Percentiles rank a stretch among this genome's conserved stretches.
phyloP scores from a whole-genome alignment of 108 stramenopile species.

The Cyclotella cryptica region DNA sequence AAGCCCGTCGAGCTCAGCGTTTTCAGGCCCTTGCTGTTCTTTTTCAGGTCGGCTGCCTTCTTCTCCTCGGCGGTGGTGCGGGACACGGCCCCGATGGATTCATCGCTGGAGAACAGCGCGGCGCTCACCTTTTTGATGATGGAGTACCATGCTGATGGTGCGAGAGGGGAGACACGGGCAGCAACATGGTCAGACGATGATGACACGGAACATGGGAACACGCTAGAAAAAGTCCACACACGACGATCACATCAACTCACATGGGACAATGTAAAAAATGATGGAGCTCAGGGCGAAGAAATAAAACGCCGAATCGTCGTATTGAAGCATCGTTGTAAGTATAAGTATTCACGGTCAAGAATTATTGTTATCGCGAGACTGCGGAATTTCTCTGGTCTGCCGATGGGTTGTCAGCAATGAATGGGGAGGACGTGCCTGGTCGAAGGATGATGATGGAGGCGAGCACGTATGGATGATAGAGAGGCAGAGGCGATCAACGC shows the following conservation, averaged over 20 bases:
- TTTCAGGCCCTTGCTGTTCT: conserved; percentile 69
- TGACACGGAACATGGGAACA: too few relatives aligned
- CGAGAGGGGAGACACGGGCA: background rate
- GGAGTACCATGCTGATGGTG: conserved; percentile 78
- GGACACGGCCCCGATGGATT: conserved; percentile 81
- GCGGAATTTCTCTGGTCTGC: background rate
- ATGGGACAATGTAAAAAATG: conserved; percentile 89
- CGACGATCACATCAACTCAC: conserved; percentile 58
- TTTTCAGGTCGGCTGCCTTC: conserved; percentile 86
- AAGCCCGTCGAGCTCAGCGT: conserved; percentile 71
- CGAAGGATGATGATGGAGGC: background rate
- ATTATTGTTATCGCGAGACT: too few relatives aligned
- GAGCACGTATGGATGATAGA: too few relatives aligned
- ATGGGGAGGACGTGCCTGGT: too few relatives aligned
- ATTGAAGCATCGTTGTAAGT: conserved; percentile 78
- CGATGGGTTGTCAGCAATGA: too few relatives aligned
- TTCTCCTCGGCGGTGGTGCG: conserved; percentile 86
- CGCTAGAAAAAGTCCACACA: background rate
- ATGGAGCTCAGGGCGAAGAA: conserved; percentile 91
- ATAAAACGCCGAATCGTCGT: conserved; percentile 94
- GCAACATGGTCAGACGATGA: conserved; percentile 2
- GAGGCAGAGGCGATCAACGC: too few relatives aligned
- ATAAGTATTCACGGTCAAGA: background rate
- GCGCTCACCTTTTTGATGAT: conserved; percentile 65
- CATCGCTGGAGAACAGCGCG: conserved; percentile 77